Evolutionary conservation across 495 filamentous ascomycete species (phyloP).

Genomic region (Xylaria palmicola): DNA sequence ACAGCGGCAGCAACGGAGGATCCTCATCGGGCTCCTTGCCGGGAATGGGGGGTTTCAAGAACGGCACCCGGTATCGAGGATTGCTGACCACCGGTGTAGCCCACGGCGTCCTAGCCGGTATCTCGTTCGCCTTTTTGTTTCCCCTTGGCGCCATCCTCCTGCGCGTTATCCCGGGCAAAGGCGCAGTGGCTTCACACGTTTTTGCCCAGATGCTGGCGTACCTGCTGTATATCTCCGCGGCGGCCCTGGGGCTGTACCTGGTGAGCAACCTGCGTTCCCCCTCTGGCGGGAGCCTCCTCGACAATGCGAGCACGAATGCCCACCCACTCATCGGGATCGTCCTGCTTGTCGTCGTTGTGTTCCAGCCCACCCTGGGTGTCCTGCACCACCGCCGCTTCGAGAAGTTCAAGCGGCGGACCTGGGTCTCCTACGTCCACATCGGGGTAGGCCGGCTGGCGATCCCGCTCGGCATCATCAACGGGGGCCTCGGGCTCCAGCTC

Average conservation of each 20-base stretch:
- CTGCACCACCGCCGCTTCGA: constrained; percentile 61
- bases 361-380: constrained; percentile 62
- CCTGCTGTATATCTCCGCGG: constrained; percentile 49
- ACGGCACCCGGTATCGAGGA: constrained; percentile 12
- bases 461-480: constrained; percentile 66
- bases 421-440: constrained; percentile 59
- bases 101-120: constrained; percentile 43
- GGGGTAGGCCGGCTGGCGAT: constrained; percentile 65
- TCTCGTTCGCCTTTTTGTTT: constrained; percentile 52
- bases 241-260: constrained; percentile 57
- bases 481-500: constrained; percentile 59
- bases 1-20: background rate
- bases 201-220: constrained; percentile 54
- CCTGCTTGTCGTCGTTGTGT: constrained; percentile 49
- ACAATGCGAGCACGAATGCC: constrained; percentile 29
- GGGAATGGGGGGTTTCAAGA: constrained; percentile 22
- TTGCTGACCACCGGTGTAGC: constrained; percentile 22
- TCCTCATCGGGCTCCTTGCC: constrained; percentile 16
- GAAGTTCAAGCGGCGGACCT: constrained; percentile 42
- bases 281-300: constrained; percentile 24
- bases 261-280: constrained; percentile 36
- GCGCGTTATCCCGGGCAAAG: constrained; percentile 43
- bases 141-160: constrained; percentile 56
- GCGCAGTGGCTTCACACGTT: constrained; percentile 49
- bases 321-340: constrained; percentile 61